Evolutionary conservation across 2,329 filamentous ascomycete species (phyloP), one percentile per base, ranked within the genome.

Genomic region (Teratosphaeriaceae sp.): DNA sequence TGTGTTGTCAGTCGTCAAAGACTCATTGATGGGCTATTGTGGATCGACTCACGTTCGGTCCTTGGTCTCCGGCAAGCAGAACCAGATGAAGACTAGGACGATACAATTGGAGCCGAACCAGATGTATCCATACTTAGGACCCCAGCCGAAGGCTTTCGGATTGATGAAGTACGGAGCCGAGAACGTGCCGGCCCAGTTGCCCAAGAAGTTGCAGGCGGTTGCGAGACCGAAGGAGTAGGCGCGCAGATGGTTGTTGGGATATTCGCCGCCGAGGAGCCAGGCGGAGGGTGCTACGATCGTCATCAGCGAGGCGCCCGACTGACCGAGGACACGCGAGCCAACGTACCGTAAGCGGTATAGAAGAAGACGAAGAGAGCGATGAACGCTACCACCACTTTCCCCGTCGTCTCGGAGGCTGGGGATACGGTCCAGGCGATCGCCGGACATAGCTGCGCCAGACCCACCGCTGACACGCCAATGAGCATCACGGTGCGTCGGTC

Each of bases 61-160:
- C 24, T 48, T 52, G 1, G 56, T 61, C 30, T 60, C 57, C 58
- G 74, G 75, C 58, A 77, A 78, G 54, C 70, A 78, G 40, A 76
- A 65, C 50, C 65, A 75, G 26, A 73, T 64, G 30, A 48, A 50
- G 36, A 49, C n/a, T 4, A 24, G 16, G 5, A 37, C 4, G n/a
- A 43, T 18, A n/a, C 24, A 15, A 21, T 43, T 43, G 9, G 29
- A 36, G n/a, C 31, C 40, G 23, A 38, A 37, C 40, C 40, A 43
- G 40, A 43, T 43, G 33, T 37, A 43, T 3, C 40, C 40, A 23
- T 43, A 43, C 21, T 30, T 18, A 8, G 40, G 31, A 5, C 40
- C 40, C 40, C 40, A 43, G 31, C 24, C 19, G 8, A 43, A 22
- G 16, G 6, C 24, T 3, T 20, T 13, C 6, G 40, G 40, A 16